Percentiles rank a stretch among this genome's conserved stretches.
Evolutionary conservation across 176 grass and related monocot species (phyloP).

Genomic region (Oryza officinalis): DNA sequence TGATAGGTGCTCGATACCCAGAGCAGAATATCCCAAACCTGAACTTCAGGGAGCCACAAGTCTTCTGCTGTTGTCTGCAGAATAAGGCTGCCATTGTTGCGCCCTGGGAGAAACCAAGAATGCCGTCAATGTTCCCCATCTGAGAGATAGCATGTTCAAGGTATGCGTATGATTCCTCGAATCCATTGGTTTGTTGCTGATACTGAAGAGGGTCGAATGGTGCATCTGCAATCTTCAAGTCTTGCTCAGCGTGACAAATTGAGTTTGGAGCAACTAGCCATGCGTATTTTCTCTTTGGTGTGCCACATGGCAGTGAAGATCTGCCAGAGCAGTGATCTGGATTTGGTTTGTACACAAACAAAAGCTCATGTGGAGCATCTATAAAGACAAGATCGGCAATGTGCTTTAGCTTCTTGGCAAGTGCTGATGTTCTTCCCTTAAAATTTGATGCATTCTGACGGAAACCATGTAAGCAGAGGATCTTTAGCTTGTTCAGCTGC

Average conservation of each 20-base stretch:
- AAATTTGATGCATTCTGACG: conserved; percentile 89
- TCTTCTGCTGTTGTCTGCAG: conserved; percentile 66
- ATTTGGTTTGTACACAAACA: conserved; percentile 67
- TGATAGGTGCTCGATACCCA: conserved; percentile 54
- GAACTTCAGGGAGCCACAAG: conserved; percentile 35
- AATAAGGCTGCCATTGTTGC: conserved; percentile 78
- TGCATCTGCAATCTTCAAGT: conserved; percentile 59
- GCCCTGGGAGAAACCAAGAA: conserved; percentile 93
- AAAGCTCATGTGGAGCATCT: conserved; percentile 81
- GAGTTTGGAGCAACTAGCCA: conserved; percentile 64
- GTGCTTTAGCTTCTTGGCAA: conserved; percentile 89
- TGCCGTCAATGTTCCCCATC: conserved; percentile 59
- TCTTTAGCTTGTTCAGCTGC: conserved; percentile 57
- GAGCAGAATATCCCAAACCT: conserved; percentile 82
- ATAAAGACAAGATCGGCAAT: conserved; percentile 72
- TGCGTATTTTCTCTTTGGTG: conserved; percentile 61
- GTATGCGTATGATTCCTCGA: conserved; percentile 63
- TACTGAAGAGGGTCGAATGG: conserved; percentile 81
- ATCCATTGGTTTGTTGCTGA: conserved; percentile 71
- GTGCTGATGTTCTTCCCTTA: conserved; percentile 87
- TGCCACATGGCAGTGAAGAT: conserved; percentile 26
- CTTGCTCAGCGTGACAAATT: conserved; percentile 27
- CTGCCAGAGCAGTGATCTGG: conserved; percentile 1
- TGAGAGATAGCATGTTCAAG: conserved; percentile 52
- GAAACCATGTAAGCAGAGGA: conserved; percentile 95